A percentile compares a stretch with the other conserved stretches of the same genome.
phyloP scores from a whole-genome alignment of 345 rosid genomes.

The Psidium friedrichsthalianum region DNA sequence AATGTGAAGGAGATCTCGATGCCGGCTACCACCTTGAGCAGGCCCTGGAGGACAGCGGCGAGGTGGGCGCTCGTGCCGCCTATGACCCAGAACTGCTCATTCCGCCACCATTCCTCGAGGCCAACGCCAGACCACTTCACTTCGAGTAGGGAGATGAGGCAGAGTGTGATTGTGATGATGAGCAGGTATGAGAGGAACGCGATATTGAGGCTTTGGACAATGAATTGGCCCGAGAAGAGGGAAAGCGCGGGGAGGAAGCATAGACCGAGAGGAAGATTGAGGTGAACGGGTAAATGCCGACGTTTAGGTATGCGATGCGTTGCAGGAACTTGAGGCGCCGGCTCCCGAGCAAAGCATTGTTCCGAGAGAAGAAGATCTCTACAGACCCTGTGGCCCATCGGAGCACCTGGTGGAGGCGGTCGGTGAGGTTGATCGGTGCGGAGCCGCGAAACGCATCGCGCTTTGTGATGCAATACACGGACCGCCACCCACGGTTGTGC shows the following conservation, averaged over 20 bases:
- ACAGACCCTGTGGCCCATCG: constrained; percentile 97
- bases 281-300: constrained; percentile 85
- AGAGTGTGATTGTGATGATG: constrained; percentile 43
- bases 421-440: constrained; percentile 88
- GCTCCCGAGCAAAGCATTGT: constrained; percentile 61
- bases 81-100: constrained; percentile 90
- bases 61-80: constrained; percentile 94
- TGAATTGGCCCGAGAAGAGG: constrained; percentile 71
- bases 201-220: constrained; percentile 47
- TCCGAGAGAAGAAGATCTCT: constrained; percentile 77
- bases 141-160: constrained; percentile 67
- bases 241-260: constrained; percentile 87
- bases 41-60: constrained; percentile 73
- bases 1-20: constrained; percentile 79
- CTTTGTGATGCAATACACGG: constrained; percentile 78
- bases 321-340: constrained; percentile 76
- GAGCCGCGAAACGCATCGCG: constrained; percentile 89
- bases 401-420: constrained; percentile 84
- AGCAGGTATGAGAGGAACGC: constrained; percentile 67
- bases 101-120: constrained; percentile 88
- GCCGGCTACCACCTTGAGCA: constrained; percentile 70
- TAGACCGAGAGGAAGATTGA: constrained; percentile 63
- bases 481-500: constrained; percentile 98
- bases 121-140: constrained; percentile 84
- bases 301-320: constrained; percentile 74